phyloP scores from a whole-genome alignment of 805 yeast genomes.

The Metschnikowia peoriensis region DNA sequence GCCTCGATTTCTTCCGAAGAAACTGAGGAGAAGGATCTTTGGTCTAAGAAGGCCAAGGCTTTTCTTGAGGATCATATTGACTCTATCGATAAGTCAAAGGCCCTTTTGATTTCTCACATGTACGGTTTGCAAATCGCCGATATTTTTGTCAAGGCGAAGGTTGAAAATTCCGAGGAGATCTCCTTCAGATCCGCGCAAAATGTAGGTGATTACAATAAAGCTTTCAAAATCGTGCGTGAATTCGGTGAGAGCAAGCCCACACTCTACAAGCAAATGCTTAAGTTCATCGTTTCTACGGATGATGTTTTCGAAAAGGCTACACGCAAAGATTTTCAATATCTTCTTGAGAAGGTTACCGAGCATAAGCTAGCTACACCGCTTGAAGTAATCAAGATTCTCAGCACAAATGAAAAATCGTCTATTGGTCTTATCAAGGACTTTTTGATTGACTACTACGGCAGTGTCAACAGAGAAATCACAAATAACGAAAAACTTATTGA shows the following conservation, averaged over 20 bases:
- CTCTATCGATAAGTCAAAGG: constrained; percentile 53
- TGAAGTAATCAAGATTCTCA: constrained; percentile 70
- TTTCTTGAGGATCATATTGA: constrained; percentile 49
- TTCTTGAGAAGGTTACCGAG: constrained; percentile 54
- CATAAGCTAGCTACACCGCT: constrained; percentile 63
- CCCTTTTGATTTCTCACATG: constrained; percentile 57
- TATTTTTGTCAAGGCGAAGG: constrained; percentile 34
- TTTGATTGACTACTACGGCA: constrained; percentile 57
- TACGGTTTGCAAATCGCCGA: constrained; percentile 49
- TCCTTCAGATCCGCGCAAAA: constrained; percentile 70
- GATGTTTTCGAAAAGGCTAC: constrained; percentile 52
- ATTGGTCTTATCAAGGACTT: constrained; percentile 72
- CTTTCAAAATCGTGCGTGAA: constrained; percentile 54
- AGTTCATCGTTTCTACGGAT: constrained; percentile 57
- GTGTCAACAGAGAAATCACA: constrained; percentile 61
- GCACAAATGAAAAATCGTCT: constrained; percentile 60
- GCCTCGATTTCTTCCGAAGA: constrained; percentile 49
- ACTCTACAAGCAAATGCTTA: constrained; percentile 62
- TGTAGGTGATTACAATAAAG: constrained; percentile 53
- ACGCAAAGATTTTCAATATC: constrained; percentile 42
- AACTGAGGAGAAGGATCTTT: constrained; percentile 38
- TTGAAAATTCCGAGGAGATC: constrained; percentile 44
- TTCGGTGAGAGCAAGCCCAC: constrained; percentile 65
- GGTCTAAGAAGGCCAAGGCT: constrained; percentile 64
- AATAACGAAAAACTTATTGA: constrained; percentile 64